Evolutionary conservation across 1,139 yeast genomes (phyloP), one percentile per base, ranked within the genome.

Genomic region (Scheffersomyces cryptocercus): DNA sequence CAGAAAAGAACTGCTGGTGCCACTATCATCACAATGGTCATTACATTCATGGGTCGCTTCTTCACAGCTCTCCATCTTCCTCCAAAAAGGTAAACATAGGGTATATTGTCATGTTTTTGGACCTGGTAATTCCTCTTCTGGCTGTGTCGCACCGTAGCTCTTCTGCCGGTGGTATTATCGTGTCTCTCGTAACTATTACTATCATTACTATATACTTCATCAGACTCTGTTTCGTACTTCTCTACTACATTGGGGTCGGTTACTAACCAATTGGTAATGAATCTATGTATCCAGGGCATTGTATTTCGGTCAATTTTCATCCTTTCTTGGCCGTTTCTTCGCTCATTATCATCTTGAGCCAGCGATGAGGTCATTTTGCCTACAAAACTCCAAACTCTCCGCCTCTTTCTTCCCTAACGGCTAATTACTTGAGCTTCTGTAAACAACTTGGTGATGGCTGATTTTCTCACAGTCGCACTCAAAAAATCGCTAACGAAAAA

Each of bases 1-100:
- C 64, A 66, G 43, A 60, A 73, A 15, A 87, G 58, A 1, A 85
- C 75, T 1, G 75, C 75, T 0, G 87, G 82, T 0, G 73, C 52
- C 0, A 81, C 39, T 0, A 79, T 56, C 1, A 67, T 34, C 0
- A 62, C 40, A 1, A 70, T 65, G 0, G 79, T 71, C 0, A 64
- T 29, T 12, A 76, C 13, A 38, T 66, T 63, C 37, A 67, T 52
- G 28, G 79, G 76, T 43, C 56, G 49, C 47, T 70, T 60, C 46
- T 68, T 67, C 42, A 71, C 64, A 1, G 76, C 63, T 31, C 82
- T 64, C 37, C 83, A 58, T 33, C 90, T 62, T 0, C 95, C 95
- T 5, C 95, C 95, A 44, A 79, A 66, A 3, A 84, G 62, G 60
- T 77, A 86, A 3, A 79, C 44, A 38, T 65, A 65, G 33, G 65